Percentiles rank a stretch among this genome's conserved stretches.
Conservation (phyloP, 164 flowering plant genomes). For the Vitis riparia region DNA sequence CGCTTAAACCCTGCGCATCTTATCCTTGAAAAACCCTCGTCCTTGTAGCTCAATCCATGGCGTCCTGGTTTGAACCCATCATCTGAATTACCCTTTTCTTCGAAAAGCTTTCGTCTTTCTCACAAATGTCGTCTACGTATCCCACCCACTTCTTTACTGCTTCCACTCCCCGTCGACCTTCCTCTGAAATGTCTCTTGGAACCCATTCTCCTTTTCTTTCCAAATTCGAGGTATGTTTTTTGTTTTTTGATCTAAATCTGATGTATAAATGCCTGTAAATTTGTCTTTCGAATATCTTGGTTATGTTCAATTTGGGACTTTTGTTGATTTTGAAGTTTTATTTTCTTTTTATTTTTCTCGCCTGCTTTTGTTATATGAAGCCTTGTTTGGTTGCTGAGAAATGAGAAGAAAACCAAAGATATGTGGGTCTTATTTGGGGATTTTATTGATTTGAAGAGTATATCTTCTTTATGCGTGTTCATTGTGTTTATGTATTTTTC, state of each 20-base stretch:
- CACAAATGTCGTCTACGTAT: conserved; percentile 12
- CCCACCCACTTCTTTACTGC: conserved; percentile 19
- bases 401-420: not conserved
- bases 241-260: not conserved
- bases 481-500: too few species aligned
- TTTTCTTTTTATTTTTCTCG: too few species aligned
- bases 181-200: conserved; percentile 8
- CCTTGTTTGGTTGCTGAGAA: not conserved
- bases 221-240: conserved; percentile 24
- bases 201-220: conserved; percentile 5
- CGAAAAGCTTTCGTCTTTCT: not conserved
- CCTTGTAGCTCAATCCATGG: conserved; percentile 2
- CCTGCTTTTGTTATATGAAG: not conserved
- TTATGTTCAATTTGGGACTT: not conserved
- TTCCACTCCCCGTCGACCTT: conserved; percentile 11
- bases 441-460: too few species aligned
- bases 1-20: conserved; percentile 15
- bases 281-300: not conserved
- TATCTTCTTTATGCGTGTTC: too few species aligned
- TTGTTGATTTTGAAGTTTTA: not conserved
- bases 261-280: not conserved
- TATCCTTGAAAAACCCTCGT: not conserved
- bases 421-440: too few species aligned
- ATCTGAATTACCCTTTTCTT: not conserved
- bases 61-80: not conserved